A percentile compares a stretch with the other conserved stretches of the same genome.
Evolutionary conservation across 306 rosid genomes (phyloP).

Genomic region (Malus domestica): DNA sequence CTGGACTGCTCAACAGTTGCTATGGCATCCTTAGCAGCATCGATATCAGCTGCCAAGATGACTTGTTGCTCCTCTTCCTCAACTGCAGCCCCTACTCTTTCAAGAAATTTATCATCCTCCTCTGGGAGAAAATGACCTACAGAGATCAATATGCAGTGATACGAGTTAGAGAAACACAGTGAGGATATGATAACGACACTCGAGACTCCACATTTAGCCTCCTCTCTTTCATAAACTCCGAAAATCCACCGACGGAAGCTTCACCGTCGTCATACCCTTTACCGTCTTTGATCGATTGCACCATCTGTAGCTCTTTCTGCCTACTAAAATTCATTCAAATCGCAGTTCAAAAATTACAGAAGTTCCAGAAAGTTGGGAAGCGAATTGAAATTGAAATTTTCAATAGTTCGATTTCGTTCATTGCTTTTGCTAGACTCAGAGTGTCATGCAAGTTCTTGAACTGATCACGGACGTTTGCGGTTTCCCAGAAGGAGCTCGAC

Average conservation of each 20-base stretch:
- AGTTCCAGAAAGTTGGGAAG: background rate
- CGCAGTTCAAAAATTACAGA: background rate
- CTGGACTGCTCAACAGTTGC: conserved; percentile 76
- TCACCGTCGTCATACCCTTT: conserved; percentile 31
- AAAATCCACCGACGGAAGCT: conserved; percentile 22
- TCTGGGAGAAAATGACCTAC: conserved; percentile 91
- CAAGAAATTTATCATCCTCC: conserved; percentile 83
- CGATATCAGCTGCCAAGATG: conserved; percentile 74
- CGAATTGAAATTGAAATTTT: background rate
- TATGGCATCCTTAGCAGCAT: conserved; percentile 79
- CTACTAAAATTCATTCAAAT: conserved; percentile 18
- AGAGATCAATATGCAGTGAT: conserved; percentile 12
- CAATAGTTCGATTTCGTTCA: conserved; percentile 28
- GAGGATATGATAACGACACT: conserved; percentile 17
- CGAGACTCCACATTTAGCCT: conserved; percentile 50
- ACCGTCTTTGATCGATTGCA: conserved; percentile 42
- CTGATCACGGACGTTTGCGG: conserved; percentile 36
- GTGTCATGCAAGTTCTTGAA: conserved; percentile 53
- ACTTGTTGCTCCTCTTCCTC: conserved; percentile 95
- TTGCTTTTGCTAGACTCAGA: conserved; percentile 57
- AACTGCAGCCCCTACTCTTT: conserved; percentile 73
- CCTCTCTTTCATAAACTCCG: conserved; percentile 37
- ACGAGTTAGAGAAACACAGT: background rate
- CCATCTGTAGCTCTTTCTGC: conserved; percentile 68
- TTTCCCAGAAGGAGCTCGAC: conserved; percentile 63